A percentile compares a stretch with the other conserved stretches of the same genome.
Conservation (phyloP, 2,329 filamentous ascomycete species). For the Stagonosporopsis vannaccii region DNA sequence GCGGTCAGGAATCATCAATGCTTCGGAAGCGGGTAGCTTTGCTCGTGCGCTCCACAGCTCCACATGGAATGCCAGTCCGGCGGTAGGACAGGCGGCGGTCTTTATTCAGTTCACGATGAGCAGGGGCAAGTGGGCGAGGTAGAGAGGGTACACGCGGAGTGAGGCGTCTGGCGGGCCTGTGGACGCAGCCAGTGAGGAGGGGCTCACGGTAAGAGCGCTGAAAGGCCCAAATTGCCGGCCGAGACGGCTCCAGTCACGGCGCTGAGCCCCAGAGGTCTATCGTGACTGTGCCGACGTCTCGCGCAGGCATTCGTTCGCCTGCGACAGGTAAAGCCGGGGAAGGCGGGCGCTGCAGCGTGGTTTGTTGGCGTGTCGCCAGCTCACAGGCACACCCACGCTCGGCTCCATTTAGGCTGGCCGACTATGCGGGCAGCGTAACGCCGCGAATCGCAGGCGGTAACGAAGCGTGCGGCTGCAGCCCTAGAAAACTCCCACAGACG, state of each 20-base stretch:
- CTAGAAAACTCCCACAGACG: slow-evolving; percentile 28
- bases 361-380: slow-evolving; percentile 42
- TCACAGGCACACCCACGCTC: slow-evolving; percentile 35
- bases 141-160: slow-evolving; percentile 27
- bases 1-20: slow-evolving; percentile 43
- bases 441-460: slow-evolving; percentile 22
- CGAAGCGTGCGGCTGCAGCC: slow-evolving; percentile 31
- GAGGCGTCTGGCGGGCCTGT: slow-evolving; percentile 33
- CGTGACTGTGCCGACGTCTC: slow-evolving; percentile 39
- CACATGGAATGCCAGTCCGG: slow-evolving; percentile 22
- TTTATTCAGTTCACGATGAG: slow-evolving; percentile 19
- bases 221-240: slow-evolving; percentile 19
- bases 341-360: slow-evolving; percentile 29
- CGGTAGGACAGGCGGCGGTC: slow-evolving; percentile 14
- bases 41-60: slow-evolving; percentile 32
- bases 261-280: slow-evolving; percentile 33
- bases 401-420: slow-evolving; percentile 30
- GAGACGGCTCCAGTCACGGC: slow-evolving; percentile 34
- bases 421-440: slow-evolving; percentile 47
- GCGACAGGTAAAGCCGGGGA: slow-evolving; percentile 28
- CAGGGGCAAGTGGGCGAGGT: slow-evolving; percentile 8
- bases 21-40: slow-evolving; percentile 32
- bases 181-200: slow-evolving; percentile 30
- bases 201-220: slow-evolving; percentile 2
- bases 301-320: slow-evolving; percentile 38